Conservation (phyloP, 768 basidiomycete genomes). For the Psilocybe tampanensis region DNA sequence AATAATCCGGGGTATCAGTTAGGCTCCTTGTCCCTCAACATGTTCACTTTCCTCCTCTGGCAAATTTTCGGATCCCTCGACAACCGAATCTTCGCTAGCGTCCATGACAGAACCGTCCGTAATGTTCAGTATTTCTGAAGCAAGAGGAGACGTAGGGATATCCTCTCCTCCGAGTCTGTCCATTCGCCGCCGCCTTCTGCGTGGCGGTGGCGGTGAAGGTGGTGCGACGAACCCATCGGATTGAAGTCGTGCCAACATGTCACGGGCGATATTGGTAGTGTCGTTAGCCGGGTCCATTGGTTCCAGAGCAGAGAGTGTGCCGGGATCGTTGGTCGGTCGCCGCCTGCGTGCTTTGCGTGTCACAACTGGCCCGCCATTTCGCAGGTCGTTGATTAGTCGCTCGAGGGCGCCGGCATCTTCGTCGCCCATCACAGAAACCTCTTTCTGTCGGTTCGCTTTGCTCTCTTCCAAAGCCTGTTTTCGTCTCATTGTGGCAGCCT, state of each 20-base stretch:
- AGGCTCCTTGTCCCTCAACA: constrained; percentile 1
- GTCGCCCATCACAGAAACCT: constrained; percentile 43
- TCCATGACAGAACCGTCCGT: constrained; percentile 21
- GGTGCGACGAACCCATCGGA: constrained; percentile 66
- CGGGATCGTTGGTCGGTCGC: constrained; percentile 41
- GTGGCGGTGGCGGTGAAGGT: constrained; percentile 51
- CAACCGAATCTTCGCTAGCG: no score
- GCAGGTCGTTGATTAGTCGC: constrained; percentile 68
- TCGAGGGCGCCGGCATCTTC: constrained; percentile 67
- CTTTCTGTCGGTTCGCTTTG: constrained; percentile 57
- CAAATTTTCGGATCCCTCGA: no score
- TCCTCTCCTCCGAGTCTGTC: constrained; percentile 30
- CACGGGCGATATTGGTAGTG: constrained; percentile 63
- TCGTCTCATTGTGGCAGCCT: constrained; percentile 65
- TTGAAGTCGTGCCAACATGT: constrained; percentile 76
- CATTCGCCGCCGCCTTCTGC: constrained; percentile 40
- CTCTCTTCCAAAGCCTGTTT: constrained; percentile 66
- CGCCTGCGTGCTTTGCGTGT: constrained; percentile 56
- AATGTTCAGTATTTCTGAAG: constrained; percentile 33
- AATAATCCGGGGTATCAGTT: not conserved
- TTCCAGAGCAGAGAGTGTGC: constrained; percentile 35
- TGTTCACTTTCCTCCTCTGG: not conserved
- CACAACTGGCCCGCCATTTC: constrained; percentile 68
- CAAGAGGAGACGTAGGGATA: constrained; percentile 33
- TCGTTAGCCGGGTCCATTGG: constrained; percentile 38